These are phyloP conservation scores for Cladorrhinum sp. DNA, from an alignment of 2,329 filamentous ascomycete genomes.

Conservation along the genomic window DNA sequence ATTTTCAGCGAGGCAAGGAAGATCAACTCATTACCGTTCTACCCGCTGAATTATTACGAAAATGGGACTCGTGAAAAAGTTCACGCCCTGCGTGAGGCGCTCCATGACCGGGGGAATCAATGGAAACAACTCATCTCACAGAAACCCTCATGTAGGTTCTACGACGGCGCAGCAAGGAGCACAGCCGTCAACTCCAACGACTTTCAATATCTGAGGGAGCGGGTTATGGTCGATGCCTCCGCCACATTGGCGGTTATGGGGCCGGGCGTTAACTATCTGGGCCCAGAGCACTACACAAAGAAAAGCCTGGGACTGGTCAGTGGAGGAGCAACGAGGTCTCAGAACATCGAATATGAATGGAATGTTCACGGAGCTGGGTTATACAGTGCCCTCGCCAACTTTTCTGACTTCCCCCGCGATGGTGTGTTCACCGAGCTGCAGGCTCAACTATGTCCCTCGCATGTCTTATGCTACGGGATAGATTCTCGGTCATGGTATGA, in stretches of 20 bases:
- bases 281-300: too few relatives aligned
- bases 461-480: not conserved
- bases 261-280: too few relatives aligned
- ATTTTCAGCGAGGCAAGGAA: not conserved
- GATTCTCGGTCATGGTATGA: not conserved
- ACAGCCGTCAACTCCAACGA: not conserved
- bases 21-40: slow-evolving; percentile 2
- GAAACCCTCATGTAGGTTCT: not conserved
- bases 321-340: too few relatives aligned
- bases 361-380: not conserved
- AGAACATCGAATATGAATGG: not conserved
- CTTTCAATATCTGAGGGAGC: not conserved
- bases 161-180: not conserved
- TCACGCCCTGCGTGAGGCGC: not conserved
- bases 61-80: not conserved
- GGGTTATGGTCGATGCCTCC: not conserved
- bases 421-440: not conserved
- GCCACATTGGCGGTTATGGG: not conserved
- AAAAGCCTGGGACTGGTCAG: too few relatives aligned
- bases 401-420: not conserved
- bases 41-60: slow-evolving; percentile 2
- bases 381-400: not conserved
- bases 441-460: not conserved
- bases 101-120: not conserved
- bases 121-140: not conserved